phyloP scores from a whole-genome alignment of 1,284 basidiomycete species.

The Amylostereum areolatum region DNA sequence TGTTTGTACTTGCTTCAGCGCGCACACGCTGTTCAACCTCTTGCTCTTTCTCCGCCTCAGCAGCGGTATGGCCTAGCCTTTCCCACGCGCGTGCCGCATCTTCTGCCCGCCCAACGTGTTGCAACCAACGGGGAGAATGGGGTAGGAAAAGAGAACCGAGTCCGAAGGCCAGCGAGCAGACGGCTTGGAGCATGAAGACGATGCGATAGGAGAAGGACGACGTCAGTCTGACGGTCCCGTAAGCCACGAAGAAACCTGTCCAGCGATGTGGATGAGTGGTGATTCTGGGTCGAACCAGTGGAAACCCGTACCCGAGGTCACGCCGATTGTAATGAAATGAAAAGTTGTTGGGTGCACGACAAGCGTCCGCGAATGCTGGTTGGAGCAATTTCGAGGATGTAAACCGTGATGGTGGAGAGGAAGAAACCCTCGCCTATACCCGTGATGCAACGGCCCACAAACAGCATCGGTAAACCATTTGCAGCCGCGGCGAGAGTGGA shows the following conservation, averaged over 20 bases:
- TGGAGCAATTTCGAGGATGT: conserved; percentile 39
- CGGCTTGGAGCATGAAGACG: conserved; percentile 38
- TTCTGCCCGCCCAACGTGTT: conserved; percentile 32
- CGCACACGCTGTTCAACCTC: conserved; percentile 20
- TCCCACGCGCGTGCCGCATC: conserved; percentile 32
- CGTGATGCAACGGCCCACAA: conserved; percentile 41
- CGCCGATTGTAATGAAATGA: conserved; percentile 40
- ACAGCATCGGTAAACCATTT: conserved; percentile 28
- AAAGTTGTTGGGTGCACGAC: conserved; percentile 37
- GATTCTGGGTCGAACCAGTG: neutral
- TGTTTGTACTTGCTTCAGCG: neutral
- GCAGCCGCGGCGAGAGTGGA: conserved; percentile 29
- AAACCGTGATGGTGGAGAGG: conserved; percentile 40
- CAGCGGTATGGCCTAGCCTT: conserved; percentile 23
- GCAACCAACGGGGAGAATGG: conserved; percentile 48
- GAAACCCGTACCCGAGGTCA: conserved; percentile 26
- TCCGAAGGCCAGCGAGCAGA: conserved; percentile 32
- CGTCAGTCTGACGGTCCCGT: conserved; percentile 32
- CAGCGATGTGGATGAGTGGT: neutral
- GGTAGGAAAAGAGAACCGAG: conserved; percentile 42
- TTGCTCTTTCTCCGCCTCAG: conserved; percentile 25
- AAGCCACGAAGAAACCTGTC: conserved; percentile 45
- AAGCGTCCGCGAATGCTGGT: conserved; percentile 35
- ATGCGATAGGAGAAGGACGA: conserved; percentile 41
- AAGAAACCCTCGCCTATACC: conserved; percentile 45